Conservation (phyloP, 352 stramenopile species). For the Globisporangium rhizosaccharum region DNA sequence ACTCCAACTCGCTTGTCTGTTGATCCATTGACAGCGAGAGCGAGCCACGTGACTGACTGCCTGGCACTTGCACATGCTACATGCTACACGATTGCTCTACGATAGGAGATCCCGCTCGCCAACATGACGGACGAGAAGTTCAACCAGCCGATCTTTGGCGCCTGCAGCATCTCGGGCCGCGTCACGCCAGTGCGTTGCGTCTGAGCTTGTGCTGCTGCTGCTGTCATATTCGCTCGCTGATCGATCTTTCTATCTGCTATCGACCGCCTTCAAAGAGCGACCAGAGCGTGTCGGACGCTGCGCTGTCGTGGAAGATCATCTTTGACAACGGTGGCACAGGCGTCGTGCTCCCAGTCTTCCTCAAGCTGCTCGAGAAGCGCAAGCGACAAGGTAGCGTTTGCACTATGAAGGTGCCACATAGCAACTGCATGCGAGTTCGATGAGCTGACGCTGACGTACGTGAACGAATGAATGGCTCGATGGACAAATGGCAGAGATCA, state of each 20-base stretch:
- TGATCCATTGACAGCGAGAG: not conserved
- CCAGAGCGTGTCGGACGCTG: conserved; percentile 9
- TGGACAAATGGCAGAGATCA: conserved; percentile 29
- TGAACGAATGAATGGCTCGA: not conserved
- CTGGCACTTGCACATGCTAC: not conserved
- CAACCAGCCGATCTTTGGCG: conserved; percentile 87
- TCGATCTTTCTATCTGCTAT: too few species aligned
- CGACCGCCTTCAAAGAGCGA: not conserved
- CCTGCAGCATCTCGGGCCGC: conserved; percentile 80
- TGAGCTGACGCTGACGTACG: not conserved
- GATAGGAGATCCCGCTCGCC: conserved; percentile 65
- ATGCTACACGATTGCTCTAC: not conserved
- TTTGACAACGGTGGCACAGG: conserved; percentile 83
- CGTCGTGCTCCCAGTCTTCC: conserved; percentile 78
- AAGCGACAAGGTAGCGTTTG: conserved; percentile 53
- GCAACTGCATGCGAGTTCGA: not conserved
- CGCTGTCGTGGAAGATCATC: conserved; percentile 72
- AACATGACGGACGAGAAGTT: conserved; percentile 87
- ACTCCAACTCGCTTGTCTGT: not conserved
- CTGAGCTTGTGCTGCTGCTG: not conserved
- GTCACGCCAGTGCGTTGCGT: conserved; percentile 36
- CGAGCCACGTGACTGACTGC: too few species aligned
- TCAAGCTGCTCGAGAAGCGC: conserved; percentile 71
- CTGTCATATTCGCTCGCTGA: not conserved
- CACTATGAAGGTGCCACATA: not conserved